Base-by-base conservation (phyloP, 345 rosid species). In the Abelmoschus esculentus region DNA sequence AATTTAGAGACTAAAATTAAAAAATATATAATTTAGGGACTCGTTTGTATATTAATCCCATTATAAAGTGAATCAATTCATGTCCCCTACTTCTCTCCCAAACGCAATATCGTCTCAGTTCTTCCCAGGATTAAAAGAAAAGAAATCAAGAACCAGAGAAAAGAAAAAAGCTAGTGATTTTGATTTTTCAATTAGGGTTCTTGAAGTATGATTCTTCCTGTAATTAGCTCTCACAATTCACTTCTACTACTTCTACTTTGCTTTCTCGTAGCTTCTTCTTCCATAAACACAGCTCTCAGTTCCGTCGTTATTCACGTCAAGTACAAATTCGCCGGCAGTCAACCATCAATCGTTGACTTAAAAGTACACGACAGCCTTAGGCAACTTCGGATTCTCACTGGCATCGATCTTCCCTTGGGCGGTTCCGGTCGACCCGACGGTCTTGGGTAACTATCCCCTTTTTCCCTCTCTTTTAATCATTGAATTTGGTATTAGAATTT, bases 351-450 rank as follows among this genome's bases (percentile, higher is more conserved):
- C 44, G 69, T 63, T 61, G 87, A 76, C 79, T 80, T 88, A 6
- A 86, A 83, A 65, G 85, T 83, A 4, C 89, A 88, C 75, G 90
- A 88, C 19, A 72, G 55, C 47, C 84, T 67, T 67, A 89, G 90
- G 68, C 90, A 86, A 85, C 89, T 82, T 47, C 81, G 80, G 7
- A 58, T 89, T 76, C 91, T 89, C 38, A 85, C 89, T 32, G 88
- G 93, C 72, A 87, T 89, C 71, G 91, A 86, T 80, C 88, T 89
- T 34, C 95, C 91, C 12, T 76, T 85, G 40, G 91, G 95, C 58
- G 91, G 89, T 28, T 72, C 77, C 63, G 86, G 86, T 63, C 89
- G 89, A 42, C 89, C 88, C 13, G 84, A 86, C 58, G 78, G 76
- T 60, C 62, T 86, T 29, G 91, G 95, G 95, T 86, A 53, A 47